phyloP scores from a whole-genome alignment of 345 rosid genomes.

The Eucalyptus curtisii region DNA sequence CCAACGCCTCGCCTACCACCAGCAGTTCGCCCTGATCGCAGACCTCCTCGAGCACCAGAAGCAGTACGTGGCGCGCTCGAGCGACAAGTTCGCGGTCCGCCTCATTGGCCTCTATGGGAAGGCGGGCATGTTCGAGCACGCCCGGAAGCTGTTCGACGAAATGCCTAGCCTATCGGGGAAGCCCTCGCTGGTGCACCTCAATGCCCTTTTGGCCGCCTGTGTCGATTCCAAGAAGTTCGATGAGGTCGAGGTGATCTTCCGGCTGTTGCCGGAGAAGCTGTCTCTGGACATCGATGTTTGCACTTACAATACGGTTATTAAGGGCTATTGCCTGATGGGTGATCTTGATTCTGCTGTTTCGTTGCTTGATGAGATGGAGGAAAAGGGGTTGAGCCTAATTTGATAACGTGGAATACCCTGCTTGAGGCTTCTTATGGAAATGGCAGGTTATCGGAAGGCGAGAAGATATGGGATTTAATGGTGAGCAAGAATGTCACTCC shows the following conservation, averaged over 20 bases:
- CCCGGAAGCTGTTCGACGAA: conserved; percentile 29
- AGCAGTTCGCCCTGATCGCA: conserved; percentile 1
- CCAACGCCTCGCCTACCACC: conserved; percentile 5
- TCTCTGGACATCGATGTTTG: conserved; percentile 4
- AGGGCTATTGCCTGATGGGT: conserved; percentile 13
- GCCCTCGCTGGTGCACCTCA: conserved; percentile 9
- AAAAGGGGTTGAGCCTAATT: conserved; percentile 1
- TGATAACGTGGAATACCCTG: conserved; percentile 12
- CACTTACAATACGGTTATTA: conserved; percentile 9
- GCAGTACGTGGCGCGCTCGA: conserved; percentile 1
- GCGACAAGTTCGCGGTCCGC: conserved; percentile 4
- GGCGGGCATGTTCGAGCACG: conserved; percentile 13
- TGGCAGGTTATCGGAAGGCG: conserved; percentile 10
- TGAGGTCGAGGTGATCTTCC: not conserved
- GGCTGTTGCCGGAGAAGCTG: not conserved
- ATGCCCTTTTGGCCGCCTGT: conserved; percentile 9
- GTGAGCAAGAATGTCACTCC: conserved; percentile 7
- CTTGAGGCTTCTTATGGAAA: conserved; percentile 7
- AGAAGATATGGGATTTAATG: conserved; percentile 14
- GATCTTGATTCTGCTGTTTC: conserved; percentile 4
- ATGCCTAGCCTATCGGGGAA: conserved; percentile 10
- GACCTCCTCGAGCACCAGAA: conserved; percentile 18
- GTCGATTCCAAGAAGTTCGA: conserved; percentile 4
- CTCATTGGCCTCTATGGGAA: conserved; percentile 9
- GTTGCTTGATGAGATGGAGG: conserved; percentile 7